Conservation (phyloP, 163 green algal species). For the Prototheca wickerhamii region DNA sequence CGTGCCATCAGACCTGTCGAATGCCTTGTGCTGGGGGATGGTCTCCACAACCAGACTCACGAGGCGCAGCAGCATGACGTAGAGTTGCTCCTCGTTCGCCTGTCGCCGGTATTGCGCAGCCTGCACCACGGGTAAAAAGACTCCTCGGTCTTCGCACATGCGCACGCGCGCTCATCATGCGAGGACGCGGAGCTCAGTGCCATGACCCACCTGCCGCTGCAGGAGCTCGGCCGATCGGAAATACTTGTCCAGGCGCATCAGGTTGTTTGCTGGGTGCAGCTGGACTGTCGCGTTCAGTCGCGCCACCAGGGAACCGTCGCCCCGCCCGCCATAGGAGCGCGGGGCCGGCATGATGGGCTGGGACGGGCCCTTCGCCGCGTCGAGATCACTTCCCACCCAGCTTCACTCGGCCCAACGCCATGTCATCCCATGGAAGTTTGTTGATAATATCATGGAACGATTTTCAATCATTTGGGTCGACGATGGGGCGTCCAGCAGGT, state of each 20-base stretch:
- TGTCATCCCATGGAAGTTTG: too few species aligned
- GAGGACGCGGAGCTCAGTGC: too few species aligned
- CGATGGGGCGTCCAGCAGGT: too few species aligned
- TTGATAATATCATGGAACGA: too few species aligned
- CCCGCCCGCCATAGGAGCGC: neutral
- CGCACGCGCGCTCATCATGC: too few species aligned
- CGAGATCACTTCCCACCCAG: neutral
- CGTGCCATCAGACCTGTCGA: constrained; percentile 13
- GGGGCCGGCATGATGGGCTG: neutral
- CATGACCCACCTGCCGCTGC: constrained; percentile 39
- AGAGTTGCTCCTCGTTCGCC: constrained; percentile 62
- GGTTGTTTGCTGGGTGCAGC: constrained; percentile 37
- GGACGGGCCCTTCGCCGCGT: too few species aligned
- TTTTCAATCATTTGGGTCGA: too few species aligned
- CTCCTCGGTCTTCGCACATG: too few species aligned
- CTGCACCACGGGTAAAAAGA: constrained; percentile 26
- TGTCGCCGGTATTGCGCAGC: constrained; percentile 43
- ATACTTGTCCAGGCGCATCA: constrained; percentile 50
- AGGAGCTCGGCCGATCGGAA: constrained; percentile 48
- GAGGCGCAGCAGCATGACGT: constrained; percentile 72
- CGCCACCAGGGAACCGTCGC: neutral
- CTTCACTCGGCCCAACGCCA: neutral
- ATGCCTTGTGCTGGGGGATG: constrained; percentile 59
- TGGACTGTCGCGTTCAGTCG: constrained; percentile 6
- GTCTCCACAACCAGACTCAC: constrained; percentile 70